phyloP scores from a whole-genome alignment of 768 basidiomycete species.

The Glaciozyma antarctica region DNA sequence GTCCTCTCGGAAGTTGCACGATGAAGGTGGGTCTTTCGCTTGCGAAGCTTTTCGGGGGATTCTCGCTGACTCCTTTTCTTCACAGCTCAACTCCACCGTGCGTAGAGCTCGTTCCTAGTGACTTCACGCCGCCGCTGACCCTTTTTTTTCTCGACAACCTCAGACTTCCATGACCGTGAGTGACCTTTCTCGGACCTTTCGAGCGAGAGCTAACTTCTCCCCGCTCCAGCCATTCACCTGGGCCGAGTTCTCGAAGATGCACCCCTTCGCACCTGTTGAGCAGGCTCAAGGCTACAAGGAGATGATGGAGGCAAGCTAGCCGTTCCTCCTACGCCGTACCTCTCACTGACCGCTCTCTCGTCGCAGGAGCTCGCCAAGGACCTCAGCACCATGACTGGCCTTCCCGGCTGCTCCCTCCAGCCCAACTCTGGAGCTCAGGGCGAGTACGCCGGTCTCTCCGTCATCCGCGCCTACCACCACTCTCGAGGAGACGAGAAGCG shows the following conservation, averaged over 20 bases:
- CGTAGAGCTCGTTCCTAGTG: neutral
- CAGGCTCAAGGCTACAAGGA: conserved; percentile 80
- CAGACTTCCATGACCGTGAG: neutral
- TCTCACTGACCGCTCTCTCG: neutral
- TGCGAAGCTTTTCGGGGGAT: conserved; percentile 49
- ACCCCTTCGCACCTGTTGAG: conserved; percentile 83
- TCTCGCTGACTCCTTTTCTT: conserved; percentile 60
- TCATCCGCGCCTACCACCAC: conserved; percentile 89
- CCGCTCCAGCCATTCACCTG: conserved; percentile 95
- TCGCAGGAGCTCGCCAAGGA: conserved; percentile 79
- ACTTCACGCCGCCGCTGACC: neutral
- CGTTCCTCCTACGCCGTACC: neutral
- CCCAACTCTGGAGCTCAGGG: conserved; percentile 98
- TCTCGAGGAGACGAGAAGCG: conserved; percentile 75
- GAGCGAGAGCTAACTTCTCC: conserved; percentile 40
- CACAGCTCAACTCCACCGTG: conserved; percentile 89
- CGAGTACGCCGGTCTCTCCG: conserved; percentile 88
- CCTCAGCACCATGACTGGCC: conserved; percentile 91
- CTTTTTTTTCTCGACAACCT: neutral
- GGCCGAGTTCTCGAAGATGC: conserved; percentile 80
- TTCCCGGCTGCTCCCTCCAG: conserved; percentile 89
- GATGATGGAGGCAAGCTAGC: conserved; percentile 50
- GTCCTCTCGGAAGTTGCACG: conserved; percentile 37
- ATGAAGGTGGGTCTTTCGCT: conserved; percentile 22
- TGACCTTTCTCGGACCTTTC: neutral